Percentiles rank a stretch among this genome's conserved stretches.
Evolutionary conservation across 2,329 filamentous ascomycete species (phyloP).

Genomic region (Hymenoscyphus scutula): DNA sequence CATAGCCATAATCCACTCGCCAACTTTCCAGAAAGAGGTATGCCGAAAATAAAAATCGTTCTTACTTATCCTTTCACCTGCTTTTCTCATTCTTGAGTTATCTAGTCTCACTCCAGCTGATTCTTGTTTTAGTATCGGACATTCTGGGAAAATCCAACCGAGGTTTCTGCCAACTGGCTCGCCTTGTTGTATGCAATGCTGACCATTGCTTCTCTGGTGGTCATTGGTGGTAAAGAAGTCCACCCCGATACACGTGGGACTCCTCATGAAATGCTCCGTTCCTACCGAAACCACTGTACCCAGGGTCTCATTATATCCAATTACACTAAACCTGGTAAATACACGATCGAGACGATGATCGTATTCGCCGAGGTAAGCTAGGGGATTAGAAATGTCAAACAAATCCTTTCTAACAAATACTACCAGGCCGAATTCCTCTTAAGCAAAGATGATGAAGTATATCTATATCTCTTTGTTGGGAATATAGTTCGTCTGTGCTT

Average conservation of each 20-base stretch:
- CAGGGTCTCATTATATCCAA: conserved; percentile 51
- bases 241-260: conserved; percentile 45
- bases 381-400: neutral
- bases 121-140: conserved; percentile 42
- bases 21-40: conserved; percentile 49
- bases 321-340: conserved; percentile 48
- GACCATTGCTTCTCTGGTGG: conserved; percentile 38
- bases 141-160: conserved; percentile 48
- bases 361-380: conserved; percentile 47
- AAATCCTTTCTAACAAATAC: neutral
- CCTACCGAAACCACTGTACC: conserved; percentile 50
- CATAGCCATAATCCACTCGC: conserved; percentile 52
- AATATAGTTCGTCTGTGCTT: conserved; percentile 53
- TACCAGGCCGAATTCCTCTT: conserved; percentile 47
- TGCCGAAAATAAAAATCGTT: conserved; percentile 16
- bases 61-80: too few relatives aligned
- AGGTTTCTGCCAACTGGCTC: conserved; percentile 46
- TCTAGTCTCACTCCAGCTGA: conserved; percentile 10
- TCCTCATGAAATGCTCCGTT: conserved; percentile 47
- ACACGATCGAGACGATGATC: conserved; percentile 50
- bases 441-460: conserved; percentile 50
- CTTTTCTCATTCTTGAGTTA: neutral
- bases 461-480: conserved; percentile 52
- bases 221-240: conserved; percentile 44
- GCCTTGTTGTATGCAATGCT: conserved; percentile 44